Percentiles rank a stretch among this genome's conserved stretches.
Conservation (phyloP, 768 basidiomycete genomes). For the Serpula lacrymans region DNA sequence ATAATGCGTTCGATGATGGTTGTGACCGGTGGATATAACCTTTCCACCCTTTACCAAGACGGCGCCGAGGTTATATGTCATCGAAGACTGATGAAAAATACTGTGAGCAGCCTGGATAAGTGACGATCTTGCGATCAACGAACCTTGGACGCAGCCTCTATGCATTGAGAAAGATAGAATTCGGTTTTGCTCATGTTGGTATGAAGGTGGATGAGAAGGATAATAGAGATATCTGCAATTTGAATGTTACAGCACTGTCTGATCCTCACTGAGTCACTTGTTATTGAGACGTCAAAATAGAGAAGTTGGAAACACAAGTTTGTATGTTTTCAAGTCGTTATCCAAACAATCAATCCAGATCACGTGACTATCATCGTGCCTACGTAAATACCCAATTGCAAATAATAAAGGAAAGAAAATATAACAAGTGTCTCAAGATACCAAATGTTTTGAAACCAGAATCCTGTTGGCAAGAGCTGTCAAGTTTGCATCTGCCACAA, state of each 20-base stretch:
- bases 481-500: constrained; percentile 92
- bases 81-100: constrained; percentile 28
- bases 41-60: constrained; percentile 51
- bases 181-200: constrained; percentile 42
- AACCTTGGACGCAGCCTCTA: constrained; percentile 46
- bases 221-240: too few species aligned
- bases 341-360: too few species aligned
- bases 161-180: constrained; percentile 50
- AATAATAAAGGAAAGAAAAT: background rate
- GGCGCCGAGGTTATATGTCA: constrained; percentile 47
- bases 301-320: too few species aligned
- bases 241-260: too few species aligned
- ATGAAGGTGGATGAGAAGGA: too few species aligned
- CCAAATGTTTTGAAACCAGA: constrained; percentile 65
- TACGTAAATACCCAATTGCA: too few species aligned
- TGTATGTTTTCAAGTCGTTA: too few species aligned
- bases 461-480: constrained; percentile 82
- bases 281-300: too few species aligned
- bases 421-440: constrained; percentile 10
- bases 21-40: constrained; percentile 48
- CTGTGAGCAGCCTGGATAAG: background rate
- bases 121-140: background rate
- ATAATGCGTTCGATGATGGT: constrained; percentile 53
- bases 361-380: too few species aligned
- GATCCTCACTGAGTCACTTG: too few species aligned